A percentile compares a stretch with the other conserved stretches of the same genome.
phyloP scores from a whole-genome alignment of 2,329 filamentous ascomycete genomes.

The Fusarium lyarnte region DNA sequence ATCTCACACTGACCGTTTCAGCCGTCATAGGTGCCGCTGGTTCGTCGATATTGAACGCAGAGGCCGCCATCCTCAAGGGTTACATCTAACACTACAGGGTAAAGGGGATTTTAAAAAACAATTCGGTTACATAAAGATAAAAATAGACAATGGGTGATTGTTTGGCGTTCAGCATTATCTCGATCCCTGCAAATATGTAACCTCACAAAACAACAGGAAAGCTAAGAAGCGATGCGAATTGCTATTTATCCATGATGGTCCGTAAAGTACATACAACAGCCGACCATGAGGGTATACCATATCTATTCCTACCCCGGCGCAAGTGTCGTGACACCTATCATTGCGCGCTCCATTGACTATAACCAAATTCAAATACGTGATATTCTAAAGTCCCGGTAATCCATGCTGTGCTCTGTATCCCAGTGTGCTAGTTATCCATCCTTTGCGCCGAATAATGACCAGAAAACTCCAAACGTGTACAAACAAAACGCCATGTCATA shows the following conservation, averaged over 20 bases:
- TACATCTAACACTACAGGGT: slow-evolving; percentile 64
- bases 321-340: slow-evolving; percentile 6
- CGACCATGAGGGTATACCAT: slow-evolving; percentile 35
- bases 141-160: background rate
- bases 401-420: slow-evolving; percentile 27
- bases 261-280: slow-evolving; percentile 6
- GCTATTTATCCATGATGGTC: slow-evolving; percentile 25
- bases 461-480: slow-evolving; percentile 25
- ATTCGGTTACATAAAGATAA: background rate
- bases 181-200: background rate
- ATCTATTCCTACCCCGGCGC: slow-evolving; percentile 25
- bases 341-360: slow-evolving; percentile 20
- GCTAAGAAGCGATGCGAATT: background rate
- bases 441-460: slow-evolving; percentile 17
- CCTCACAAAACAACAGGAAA: background rate
- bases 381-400: slow-evolving; percentile 17
- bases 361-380: slow-evolving; percentile 20
- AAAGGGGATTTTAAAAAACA: background rate
- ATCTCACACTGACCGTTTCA: slow-evolving; percentile 42
- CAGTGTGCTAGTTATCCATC: slow-evolving; percentile 14
- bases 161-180: background rate
- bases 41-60: slow-evolving; percentile 92
- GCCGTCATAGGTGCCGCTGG: slow-evolving; percentile 96
- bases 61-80: slow-evolving; percentile 90
- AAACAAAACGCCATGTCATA: slow-evolving; percentile 25